Conservation (phyloP, 1,284 basidiomycete species). For the Jaminaea rosea region DNA sequence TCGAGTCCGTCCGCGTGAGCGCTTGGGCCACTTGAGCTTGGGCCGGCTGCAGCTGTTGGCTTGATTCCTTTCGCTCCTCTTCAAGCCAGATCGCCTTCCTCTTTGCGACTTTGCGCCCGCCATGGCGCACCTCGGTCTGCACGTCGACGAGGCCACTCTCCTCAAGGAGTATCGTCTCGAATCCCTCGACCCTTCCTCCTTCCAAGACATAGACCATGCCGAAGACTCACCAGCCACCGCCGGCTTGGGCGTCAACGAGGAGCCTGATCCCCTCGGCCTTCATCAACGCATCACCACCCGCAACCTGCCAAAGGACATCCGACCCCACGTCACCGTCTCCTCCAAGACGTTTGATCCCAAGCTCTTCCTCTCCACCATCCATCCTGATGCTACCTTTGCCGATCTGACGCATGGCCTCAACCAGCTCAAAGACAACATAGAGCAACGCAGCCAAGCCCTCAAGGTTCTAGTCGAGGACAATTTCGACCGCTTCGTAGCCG, state of each 20-base stretch:
- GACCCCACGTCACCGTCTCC: slow-evolving; percentile 46
- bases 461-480: slow-evolving; percentile 92
- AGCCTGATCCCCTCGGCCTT: slow-evolving; percentile 48
- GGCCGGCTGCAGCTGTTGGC: too few relatives aligned
- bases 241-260: slow-evolving; percentile 14
- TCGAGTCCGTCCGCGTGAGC: not conserved
- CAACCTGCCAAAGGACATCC: slow-evolving; percentile 15
- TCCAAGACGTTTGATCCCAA: slow-evolving; percentile 97
- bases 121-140: slow-evolving; percentile 11
- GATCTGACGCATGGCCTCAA: slow-evolving; percentile 57
- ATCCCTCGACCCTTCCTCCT: slow-evolving; percentile 44
- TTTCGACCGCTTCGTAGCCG: slow-evolving; percentile 94
- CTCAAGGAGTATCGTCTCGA: slow-evolving; percentile 48
- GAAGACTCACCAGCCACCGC: slow-evolving; percentile 10
- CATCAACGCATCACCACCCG: slow-evolving; percentile 49
- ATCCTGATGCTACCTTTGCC: slow-evolving; percentile 92
- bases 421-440: slow-evolving; percentile 33
- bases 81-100: not conserved
- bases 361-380: slow-evolving; percentile 76
- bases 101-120: not conserved
- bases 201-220: slow-evolving; percentile 32
- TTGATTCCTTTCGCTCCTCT: not conserved
- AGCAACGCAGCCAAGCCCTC: slow-evolving; percentile 70
- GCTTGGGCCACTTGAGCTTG: not conserved
- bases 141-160: slow-evolving; percentile 42